Conservation (phyloP, 1,284 basidiomycete species). For the Erythrobasidium hasegawianum region DNA sequence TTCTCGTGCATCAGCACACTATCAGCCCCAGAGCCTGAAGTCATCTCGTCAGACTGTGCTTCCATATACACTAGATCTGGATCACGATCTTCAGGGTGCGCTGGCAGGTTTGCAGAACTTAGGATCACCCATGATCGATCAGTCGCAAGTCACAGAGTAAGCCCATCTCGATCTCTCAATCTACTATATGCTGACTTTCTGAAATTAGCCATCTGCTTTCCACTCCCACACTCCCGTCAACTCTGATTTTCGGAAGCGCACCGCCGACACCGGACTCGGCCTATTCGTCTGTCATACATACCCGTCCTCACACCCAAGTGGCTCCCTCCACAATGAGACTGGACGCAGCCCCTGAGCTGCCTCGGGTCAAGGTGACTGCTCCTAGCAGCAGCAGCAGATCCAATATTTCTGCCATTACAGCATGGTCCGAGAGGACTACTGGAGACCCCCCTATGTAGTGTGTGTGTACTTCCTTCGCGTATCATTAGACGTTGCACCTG, state of each 20-base stretch:
- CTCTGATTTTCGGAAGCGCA: background rate
- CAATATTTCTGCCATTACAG: background rate
- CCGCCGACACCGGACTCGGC: background rate
- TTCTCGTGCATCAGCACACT: too few species aligned
- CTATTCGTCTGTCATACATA: background rate
- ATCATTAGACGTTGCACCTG: too few species aligned
- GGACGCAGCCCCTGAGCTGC: background rate
- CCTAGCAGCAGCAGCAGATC: background rate
- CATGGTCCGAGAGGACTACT: background rate
- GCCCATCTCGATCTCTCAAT: background rate
- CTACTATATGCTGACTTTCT: background rate
- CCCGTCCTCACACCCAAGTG: background rate
- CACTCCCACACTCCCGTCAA: background rate
- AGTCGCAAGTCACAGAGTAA: background rate
- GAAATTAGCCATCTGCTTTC: background rate
- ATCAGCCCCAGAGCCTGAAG: background rate
- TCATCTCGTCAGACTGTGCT: slow-evolving; percentile 15
- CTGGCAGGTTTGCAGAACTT: slow-evolving; percentile 13
- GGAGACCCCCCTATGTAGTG: background rate
- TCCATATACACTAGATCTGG: slow-evolving; percentile 27
- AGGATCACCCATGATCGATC: background rate
- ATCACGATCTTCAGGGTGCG: background rate
- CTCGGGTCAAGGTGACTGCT: background rate
- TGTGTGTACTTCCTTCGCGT: too few species aligned
- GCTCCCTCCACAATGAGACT: background rate